Percentiles rank a stretch among this genome's conserved stretches.
phyloP scores from a whole-genome alignment of 805 yeast species.

The Peterozyma xylosa region DNA sequence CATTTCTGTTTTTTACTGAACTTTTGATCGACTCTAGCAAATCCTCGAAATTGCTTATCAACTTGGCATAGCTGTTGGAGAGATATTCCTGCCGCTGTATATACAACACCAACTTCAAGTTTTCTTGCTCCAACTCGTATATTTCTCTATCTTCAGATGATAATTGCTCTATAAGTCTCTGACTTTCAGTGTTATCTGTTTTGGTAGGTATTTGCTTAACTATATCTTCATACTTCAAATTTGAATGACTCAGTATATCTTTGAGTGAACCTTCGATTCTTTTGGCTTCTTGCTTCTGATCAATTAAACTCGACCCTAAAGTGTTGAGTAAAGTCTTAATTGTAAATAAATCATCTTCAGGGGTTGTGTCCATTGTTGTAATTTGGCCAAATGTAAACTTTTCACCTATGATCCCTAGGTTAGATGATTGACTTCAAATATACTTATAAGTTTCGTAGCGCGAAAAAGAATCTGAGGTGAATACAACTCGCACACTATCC shows the following conservation, averaged over 20 bases:
- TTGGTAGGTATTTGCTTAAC: background rate
- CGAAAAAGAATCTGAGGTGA: no score
- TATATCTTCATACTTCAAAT: background rate
- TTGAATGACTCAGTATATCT: background rate
- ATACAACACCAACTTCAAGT: background rate
- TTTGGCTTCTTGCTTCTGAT: background rate
- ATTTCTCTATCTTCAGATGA: background rate
- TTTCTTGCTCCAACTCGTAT: constrained; percentile 1
- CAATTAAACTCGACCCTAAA: background rate
- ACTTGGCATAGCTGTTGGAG: constrained; percentile 1
- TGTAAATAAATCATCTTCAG: constrained; percentile 8
- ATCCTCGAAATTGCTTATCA: constrained; percentile 5
- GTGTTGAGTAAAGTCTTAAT: constrained; percentile 3
- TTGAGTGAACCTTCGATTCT: constrained; percentile 1
- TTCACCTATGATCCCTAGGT: no score
- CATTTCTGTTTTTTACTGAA: constrained; percentile 4
- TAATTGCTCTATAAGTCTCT: background rate
- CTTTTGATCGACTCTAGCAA: constrained; percentile 6
- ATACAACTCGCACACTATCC: no score
- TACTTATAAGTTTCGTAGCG: no score
- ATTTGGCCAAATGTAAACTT: no score
- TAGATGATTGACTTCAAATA: no score
- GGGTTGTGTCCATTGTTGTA: constrained; percentile 6
- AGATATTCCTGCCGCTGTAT: constrained; percentile 6
- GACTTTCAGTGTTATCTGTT: background rate